Evolutionary conservation across 768 basidiomycete species (phyloP).

Genomic region (Xerocomus spinulosus): DNA sequence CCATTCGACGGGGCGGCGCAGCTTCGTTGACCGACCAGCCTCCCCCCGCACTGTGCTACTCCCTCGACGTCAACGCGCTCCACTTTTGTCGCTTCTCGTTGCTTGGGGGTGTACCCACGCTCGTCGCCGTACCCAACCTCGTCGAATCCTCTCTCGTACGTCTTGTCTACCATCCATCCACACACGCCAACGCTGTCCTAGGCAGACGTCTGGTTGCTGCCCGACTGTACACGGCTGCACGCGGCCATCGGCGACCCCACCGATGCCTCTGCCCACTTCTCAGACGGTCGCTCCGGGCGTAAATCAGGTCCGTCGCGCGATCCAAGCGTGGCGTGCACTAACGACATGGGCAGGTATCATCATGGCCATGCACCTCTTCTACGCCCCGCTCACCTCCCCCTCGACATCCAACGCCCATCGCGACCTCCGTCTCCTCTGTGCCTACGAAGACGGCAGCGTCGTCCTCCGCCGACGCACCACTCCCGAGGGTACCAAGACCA

Average conservation of each 20-base stretch:
- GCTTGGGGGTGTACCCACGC: slow-evolving; percentile 29
- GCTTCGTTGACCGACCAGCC: slow-evolving; percentile 49
- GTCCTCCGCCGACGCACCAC: slow-evolving; percentile 52
- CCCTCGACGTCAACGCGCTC: slow-evolving; percentile 86
- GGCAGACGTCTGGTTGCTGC: slow-evolving; percentile 87
- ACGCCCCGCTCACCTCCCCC: slow-evolving; percentile 27
- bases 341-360: slow-evolving; percentile 60
- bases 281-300: slow-evolving; percentile 47
- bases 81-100: slow-evolving; percentile 92
- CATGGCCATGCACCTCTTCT: slow-evolving; percentile 79
- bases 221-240: slow-evolving; percentile 64
- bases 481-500: slow-evolving; percentile 35
- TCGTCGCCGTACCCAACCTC: slow-evolving; percentile 83
- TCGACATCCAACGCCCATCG: slow-evolving; percentile 28
- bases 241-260: slow-evolving; percentile 73
- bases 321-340: no score
- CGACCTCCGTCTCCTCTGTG: slow-evolving; percentile 61
- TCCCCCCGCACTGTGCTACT: slow-evolving; percentile 52
- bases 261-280: slow-evolving; percentile 24
- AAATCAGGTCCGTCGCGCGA: slow-evolving; percentile 53
- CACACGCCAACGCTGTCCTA: slow-evolving; percentile 26
- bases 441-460: slow-evolving; percentile 89
- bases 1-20: slow-evolving; percentile 49
- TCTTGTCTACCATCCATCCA: not conserved
- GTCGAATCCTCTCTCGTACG: slow-evolving; percentile 80